A percentile compares a stretch with the other conserved stretches of the same genome.
phyloP scores from a whole-genome alignment of 805 yeast species.

The Saccharomycopsis sp. region DNA sequence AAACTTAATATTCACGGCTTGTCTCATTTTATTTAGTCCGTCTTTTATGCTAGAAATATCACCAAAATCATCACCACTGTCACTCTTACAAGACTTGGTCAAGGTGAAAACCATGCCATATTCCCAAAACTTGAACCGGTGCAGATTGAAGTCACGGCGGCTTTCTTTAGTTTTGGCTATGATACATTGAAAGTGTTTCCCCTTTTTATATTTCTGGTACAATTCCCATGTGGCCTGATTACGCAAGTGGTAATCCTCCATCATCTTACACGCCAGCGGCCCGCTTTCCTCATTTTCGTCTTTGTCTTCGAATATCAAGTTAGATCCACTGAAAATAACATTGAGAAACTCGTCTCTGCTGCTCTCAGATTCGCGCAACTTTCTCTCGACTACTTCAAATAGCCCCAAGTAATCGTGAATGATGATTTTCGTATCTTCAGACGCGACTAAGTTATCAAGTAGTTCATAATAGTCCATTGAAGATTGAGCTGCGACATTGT shows the following conservation, averaged over 20 bases:
- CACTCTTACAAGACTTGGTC: neutral
- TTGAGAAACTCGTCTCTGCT: neutral
- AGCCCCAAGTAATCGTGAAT: neutral
- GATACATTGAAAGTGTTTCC: neutral
- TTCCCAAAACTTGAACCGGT: neutral
- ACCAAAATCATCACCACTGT: neutral
- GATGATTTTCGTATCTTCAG: neutral
- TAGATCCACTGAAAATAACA: neutral
- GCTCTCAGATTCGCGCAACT: neutral
- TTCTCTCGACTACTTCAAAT: neutral
- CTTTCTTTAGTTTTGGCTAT: neutral
- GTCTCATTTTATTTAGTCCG: neutral
- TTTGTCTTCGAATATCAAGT: neutral
- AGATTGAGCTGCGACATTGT: neutral
- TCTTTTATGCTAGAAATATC: slow-evolving; percentile 1
- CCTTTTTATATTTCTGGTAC: neutral
- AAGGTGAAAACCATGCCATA: neutral
- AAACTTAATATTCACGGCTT: neutral
- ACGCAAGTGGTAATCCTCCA: neutral
- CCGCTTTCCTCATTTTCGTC: neutral
- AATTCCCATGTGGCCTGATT: neutral
- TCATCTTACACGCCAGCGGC: neutral
- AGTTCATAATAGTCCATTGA: neutral
- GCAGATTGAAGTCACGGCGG: neutral
- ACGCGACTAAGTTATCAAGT: neutral